A percentile compares a stretch with the other conserved stretches of the same genome.
Conservation (phyloP, 768 basidiomycete genomes). For the Pleurotus salmoneostramineus region DNA sequence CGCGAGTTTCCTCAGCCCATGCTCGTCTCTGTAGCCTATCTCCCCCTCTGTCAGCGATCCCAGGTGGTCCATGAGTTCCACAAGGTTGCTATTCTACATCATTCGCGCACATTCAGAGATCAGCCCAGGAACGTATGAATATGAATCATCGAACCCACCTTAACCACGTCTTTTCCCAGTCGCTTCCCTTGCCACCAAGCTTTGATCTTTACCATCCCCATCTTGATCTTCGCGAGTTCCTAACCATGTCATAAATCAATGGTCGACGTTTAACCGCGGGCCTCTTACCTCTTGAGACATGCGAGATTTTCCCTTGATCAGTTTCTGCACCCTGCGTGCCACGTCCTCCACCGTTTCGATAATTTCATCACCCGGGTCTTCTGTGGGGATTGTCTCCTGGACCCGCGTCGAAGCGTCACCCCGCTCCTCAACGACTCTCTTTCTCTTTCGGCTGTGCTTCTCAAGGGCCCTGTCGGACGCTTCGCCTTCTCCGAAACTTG, state of each 20-base stretch:
- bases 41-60: constrained; percentile 1
- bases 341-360: constrained; percentile 3
- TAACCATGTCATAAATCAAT: background rate
- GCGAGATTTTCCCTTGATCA: constrained; percentile 14
- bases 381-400: background rate
- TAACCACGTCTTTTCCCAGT: background rate
- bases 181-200: background rate
- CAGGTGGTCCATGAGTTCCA: constrained; percentile 1
- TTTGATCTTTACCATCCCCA: constrained; percentile 10
- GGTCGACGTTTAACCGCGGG: background rate
- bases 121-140: background rate
- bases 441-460: background rate
- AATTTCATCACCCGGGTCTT: background rate
- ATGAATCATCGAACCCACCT: constrained; percentile 5
- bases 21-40: constrained; percentile 6
- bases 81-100: background rate
- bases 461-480: background rate
- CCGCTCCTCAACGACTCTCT: background rate
- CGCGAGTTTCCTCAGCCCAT: background rate
- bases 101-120: background rate
- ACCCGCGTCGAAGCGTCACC: background rate
- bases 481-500: background rate
- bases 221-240: background rate
- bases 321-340: constrained; percentile 8
- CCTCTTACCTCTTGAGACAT: constrained; percentile 9